Conservation (phyloP, 1,284 basidiomycete genomes). For the Phenoliferia sp. region DNA sequence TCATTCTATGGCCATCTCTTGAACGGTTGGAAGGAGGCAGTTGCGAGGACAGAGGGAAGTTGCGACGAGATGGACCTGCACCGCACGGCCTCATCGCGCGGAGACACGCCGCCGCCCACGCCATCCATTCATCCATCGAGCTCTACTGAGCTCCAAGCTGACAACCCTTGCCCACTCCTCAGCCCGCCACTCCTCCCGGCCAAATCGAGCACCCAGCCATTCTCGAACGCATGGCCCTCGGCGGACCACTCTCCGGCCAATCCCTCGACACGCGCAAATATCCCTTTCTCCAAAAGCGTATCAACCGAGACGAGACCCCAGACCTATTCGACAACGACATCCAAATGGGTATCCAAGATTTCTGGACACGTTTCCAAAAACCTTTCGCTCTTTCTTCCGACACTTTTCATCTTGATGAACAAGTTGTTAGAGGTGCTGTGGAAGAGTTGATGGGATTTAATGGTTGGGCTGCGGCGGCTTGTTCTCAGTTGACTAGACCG, state of each 20-base stretch:
- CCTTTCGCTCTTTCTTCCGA: constrained; percentile 62
- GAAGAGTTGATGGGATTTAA: constrained; percentile 86
- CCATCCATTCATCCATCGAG: too few species aligned
- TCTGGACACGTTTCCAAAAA: constrained; percentile 83
- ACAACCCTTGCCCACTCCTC: not conserved
- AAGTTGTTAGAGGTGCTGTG: constrained; percentile 76
- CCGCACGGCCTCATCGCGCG: too few species aligned
- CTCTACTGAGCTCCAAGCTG: not conserved
- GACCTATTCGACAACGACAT: constrained; percentile 75
- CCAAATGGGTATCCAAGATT: constrained; percentile 70
- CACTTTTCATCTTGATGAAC: constrained; percentile 78
- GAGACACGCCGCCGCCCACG: not conserved
- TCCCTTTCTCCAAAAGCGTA: constrained; percentile 75
- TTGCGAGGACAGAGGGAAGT: not conserved
- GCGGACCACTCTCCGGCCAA: constrained; percentile 55
- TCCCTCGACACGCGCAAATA: constrained; percentile 78
- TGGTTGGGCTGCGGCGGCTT: constrained; percentile 98
- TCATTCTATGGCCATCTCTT: not conserved
- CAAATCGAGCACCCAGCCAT: constrained; percentile 46
- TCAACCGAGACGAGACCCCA: constrained; percentile 51
- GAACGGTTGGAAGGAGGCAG: not conserved
- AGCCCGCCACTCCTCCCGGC: constrained; percentile 35
- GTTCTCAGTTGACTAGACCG: constrained; percentile 80
- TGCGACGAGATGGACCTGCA: not conserved
- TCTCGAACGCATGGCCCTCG: constrained; percentile 74